These are phyloP conservation scores for Phytophthora pluvialis DNA, from an alignment of 352 stramenopile genomes.

Conservation along the genomic window DNA sequence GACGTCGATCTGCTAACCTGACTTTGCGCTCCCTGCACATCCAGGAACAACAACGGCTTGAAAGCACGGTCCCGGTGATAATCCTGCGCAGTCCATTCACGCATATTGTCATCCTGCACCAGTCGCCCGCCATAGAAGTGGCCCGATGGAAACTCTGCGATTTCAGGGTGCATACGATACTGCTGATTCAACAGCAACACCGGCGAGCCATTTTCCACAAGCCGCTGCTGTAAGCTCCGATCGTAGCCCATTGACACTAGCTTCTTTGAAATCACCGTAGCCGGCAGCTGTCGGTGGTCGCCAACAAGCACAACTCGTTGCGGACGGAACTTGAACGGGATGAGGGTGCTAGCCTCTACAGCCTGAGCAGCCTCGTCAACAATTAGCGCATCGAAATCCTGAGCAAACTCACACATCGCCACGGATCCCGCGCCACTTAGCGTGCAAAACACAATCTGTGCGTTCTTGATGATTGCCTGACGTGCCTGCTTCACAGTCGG, in stretches of 20 bases:
- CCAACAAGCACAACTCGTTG: constrained; percentile 87
- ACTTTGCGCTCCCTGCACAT: constrained; percentile 71
- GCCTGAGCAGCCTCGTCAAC: constrained; percentile 98
- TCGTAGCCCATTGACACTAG: constrained; percentile 88
- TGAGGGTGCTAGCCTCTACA: constrained; percentile 96
- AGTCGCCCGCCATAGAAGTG: constrained; percentile 95
- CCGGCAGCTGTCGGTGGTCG: constrained; percentile 98
- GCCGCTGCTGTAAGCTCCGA: constrained; percentile 96
- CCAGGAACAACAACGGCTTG: constrained; percentile 69
- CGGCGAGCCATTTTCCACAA: constrained; percentile 86
- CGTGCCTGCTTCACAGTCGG: constrained; percentile 58
- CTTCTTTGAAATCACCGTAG: constrained; percentile 96
- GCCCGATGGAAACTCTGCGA: constrained; percentile 94
- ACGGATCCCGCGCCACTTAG: constrained; percentile 81
- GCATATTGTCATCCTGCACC: constrained; percentile 85
- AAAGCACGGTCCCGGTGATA: constrained; percentile 59
- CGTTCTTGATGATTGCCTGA: constrained; percentile 73
- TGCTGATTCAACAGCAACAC: constrained; percentile 94
- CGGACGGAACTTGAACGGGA: constrained; percentile 94
- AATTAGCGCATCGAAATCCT: constrained; percentile 96
- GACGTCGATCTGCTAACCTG: constrained; percentile 78
- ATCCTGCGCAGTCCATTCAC: constrained; percentile 74
- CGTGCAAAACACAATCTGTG: constrained; percentile 87
- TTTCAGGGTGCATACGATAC: constrained; percentile 98
- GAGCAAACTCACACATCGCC: constrained; percentile 88